A percentile compares a stretch with the other conserved stretches of the same genome.
phyloP scores from a whole-genome alignment of 2,329 filamentous ascomycete genomes.

The Talaromyces sp. region DNA sequence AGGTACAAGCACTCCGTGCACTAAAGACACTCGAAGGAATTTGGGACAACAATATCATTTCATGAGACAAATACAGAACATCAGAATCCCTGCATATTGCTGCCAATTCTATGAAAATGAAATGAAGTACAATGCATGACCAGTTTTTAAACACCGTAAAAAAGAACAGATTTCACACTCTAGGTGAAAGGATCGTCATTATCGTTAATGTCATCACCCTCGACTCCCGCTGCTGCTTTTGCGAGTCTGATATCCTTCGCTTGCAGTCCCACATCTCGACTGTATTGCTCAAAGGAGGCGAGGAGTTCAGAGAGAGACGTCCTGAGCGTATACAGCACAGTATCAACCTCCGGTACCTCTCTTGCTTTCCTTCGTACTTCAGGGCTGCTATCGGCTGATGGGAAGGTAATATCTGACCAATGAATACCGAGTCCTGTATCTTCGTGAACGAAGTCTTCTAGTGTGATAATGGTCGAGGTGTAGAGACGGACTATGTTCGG shows the following conservation, averaged over 20 bases:
- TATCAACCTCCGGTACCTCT: constrained; percentile 62
- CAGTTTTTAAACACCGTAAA: neutral
- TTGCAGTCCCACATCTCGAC: constrained; percentile 65
- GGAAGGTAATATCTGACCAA: constrained; percentile 71
- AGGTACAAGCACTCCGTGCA: neutral
- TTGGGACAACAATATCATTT: neutral
- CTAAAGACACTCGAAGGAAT: neutral
- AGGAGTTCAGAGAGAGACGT: constrained; percentile 64
- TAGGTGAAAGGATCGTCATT: constrained; percentile 12
- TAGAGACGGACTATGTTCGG: constrained; percentile 69
- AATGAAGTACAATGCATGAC: constrained; percentile 7
- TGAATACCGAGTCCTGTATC: constrained; percentile 52
- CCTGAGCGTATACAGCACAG: constrained; percentile 63
- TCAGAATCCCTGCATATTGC: neutral
- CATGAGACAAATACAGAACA: neutral
- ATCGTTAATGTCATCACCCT: constrained; percentile 11
- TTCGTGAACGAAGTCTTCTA: constrained; percentile 62
- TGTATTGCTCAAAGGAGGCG: constrained; percentile 69
- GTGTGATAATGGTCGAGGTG: constrained; percentile 62
- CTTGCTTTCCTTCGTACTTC: constrained; percentile 34
- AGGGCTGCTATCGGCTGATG: constrained; percentile 32
- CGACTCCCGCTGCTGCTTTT: constrained; percentile 10
- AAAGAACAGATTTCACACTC: neutral
- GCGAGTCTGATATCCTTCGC: constrained; percentile 62
- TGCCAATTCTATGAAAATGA: constrained; percentile 3